Evolutionary conservation across 306 rosid species (phyloP), one percentile per base, ranked within the genome.

Genomic region (Prunus dulcis): DNA sequence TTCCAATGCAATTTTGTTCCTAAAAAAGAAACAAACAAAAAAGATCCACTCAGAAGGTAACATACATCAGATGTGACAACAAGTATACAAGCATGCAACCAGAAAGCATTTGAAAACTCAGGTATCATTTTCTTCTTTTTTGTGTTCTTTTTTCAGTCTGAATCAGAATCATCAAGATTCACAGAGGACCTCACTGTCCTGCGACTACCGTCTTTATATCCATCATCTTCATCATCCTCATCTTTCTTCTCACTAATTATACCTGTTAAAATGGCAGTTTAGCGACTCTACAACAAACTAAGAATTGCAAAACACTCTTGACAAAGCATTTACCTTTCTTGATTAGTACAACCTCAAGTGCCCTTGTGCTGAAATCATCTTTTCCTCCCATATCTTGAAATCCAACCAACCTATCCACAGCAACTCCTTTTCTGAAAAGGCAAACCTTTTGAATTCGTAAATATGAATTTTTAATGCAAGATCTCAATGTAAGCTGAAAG

Each of bases 111-210:
- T 49, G 65, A 67, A 49, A 38, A n/a, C 45, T 38, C 51, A 55
- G 52, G 45, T 47, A 75, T 14, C 45, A 46, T 64, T 65, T 6
- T 34, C 41, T 34, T 34, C 41, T 34, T 6, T 6, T 34, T 6
- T 34, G 9, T 34, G 1, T 34, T 34, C 41, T 6, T 34, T 34
- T 34, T 78, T 82, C 85, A 88, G 64, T 92, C 99, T 9, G 97
- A 89, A 78, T 92, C 96, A 20, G 97, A 92, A 80, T 87, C 41
- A 34, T 6, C 93, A 63, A 75, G 79, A 64, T 77, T 47, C 43
- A 32, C 64, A 3, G 97, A 92, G 67, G 97, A 81, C 83, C 93
- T 89, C 71, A 95, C 95, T 1, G 71, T 69, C 80, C 88, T 85
- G n/a, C 74, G 82, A 66, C 76, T 62, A 84, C 84, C 81, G 79